Base-by-base conservation (phyloP, 805 yeast genomes). In the Kuraishia ogatae region DNA sequence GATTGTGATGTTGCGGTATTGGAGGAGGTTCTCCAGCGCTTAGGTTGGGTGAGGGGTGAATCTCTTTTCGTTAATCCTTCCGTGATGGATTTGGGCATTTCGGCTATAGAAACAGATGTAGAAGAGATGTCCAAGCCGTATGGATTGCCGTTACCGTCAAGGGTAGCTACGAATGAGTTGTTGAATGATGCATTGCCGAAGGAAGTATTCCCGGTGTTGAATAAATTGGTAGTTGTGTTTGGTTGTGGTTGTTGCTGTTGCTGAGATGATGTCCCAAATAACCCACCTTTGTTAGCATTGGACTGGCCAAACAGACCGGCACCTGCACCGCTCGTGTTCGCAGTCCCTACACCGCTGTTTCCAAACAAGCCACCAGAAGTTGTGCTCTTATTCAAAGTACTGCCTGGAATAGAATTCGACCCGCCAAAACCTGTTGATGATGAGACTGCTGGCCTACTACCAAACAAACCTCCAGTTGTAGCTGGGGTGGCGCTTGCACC, bases 61-160 rank as follows among this genome's bases (percentile, higher is more conserved):
- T 15, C 43, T 15, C 13, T 35, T 11, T 35, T 35, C 43, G 6
- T 10, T 17, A 35, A 35, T 35, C 43, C 43, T 35, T 35, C 43
- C 1, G 71, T 67, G 17, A 67, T 35, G 3, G 71, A 55, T 29
- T 60, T 62, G 48, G 72, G 71, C 71, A 68, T 68, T 48, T 62
- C 68, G 8, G 29, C 43, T 3, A 26, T 48, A 13, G 60, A 26
- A 1, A 48, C 11, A 20, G 50, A 35, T 15, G 53, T 17, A 39
- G 57, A 15, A 2, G 61, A 55, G 8, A 66, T 54, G 51, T 57
- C 56, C 13, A 63, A 35, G 2, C 69, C 70, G 54, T 67, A 68
- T 0, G 71, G 70, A 39, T 59, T 61, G 5, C 49, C 51, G 19
- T 53, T 56, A 35, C 53, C 53, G 19, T 53, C 52, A 17, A 53